These are phyloP conservation scores for Pyronema domesticum DNA, from an alignment of 495 filamentous ascomycete species.

Conservation along the genomic window DNA sequence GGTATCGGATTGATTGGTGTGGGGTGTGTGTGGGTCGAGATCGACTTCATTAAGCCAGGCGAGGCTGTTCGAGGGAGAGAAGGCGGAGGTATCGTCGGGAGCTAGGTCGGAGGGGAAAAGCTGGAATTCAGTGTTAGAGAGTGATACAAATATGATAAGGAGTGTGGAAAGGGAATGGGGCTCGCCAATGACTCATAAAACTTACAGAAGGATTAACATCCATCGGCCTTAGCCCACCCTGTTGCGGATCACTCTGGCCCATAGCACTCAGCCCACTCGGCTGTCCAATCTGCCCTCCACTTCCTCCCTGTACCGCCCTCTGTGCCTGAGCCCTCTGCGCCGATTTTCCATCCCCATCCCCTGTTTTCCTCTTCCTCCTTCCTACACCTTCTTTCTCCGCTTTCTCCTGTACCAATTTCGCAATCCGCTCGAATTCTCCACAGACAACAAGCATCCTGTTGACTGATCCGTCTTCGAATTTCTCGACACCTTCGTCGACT, in stretches of 20 bases:
- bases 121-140: no score
- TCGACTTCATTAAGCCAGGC: conserved; percentile 30
- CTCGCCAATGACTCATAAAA: no score
- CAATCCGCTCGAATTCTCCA: conserved; percentile 87
- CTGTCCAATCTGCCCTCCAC: no score
- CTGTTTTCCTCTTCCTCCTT: conserved; percentile 58
- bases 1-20: neutral
- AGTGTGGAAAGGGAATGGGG: no score
- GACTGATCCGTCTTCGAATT: conserved; percentile 56
- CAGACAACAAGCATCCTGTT: conserved; percentile 86
- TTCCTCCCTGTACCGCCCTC: no score
- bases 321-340: no score
- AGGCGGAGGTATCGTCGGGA: conserved; percentile 5
- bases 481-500: conserved; percentile 32
- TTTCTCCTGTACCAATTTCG: conserved; percentile 78
- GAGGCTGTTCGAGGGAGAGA: conserved; percentile 25
- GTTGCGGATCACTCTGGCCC: no score
- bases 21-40: conserved; percentile 8
- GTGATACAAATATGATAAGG: no score
- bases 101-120: no score
- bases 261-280: no score
- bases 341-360: neutral
- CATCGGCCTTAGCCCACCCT: no score
- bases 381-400: conserved; percentile 62
- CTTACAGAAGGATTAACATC: neutral